Percentiles rank a stretch among this genome's conserved stretches.
phyloP scores from a whole-genome alignment of 2,329 filamentous ascomycete species.

The Botryotinia globosa region DNA sequence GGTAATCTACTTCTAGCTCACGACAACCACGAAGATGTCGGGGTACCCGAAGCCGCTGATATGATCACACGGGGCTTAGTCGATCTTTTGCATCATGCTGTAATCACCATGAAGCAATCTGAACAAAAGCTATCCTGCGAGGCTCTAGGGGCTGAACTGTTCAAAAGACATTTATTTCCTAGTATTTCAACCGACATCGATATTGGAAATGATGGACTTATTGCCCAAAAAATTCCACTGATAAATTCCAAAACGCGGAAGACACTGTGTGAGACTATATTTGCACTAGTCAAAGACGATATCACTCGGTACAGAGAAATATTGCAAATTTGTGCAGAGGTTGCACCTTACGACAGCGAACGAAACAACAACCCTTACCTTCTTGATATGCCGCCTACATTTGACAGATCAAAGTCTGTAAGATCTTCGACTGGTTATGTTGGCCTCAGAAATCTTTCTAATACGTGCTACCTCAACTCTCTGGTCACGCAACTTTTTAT shows the following conservation, averaged over 20 bases:
- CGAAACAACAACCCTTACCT: constrained; percentile 49
- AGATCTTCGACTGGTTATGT: constrained; percentile 76
- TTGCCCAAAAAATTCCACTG: constrained; percentile 45
- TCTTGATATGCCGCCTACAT: constrained; percentile 58
- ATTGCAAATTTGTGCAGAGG: constrained; percentile 48
- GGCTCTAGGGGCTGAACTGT: constrained; percentile 50
- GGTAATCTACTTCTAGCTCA: constrained; percentile 42
- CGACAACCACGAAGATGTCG: constrained; percentile 43
- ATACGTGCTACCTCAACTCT: constrained; percentile 97
- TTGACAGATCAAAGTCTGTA: constrained; percentile 66
- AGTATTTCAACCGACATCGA: constrained; percentile 41
- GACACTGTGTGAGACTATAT: constrained; percentile 59
- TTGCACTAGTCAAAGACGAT: constrained; percentile 53
- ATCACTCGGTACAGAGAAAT: constrained; percentile 49
- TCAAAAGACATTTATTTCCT: constrained; percentile 67
- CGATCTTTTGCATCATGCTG: constrained; percentile 39
- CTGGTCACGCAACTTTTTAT: constrained; percentile 93
- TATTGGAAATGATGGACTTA: constrained; percentile 29
- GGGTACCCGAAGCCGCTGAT: constrained; percentile 37
- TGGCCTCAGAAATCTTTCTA: constrained; percentile 88
- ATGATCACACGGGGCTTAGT: constrained; percentile 40
- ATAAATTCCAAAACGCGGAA: constrained; percentile 56
- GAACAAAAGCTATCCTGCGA: constrained; percentile 34
- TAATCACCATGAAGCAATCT: constrained; percentile 33
- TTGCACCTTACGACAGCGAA: constrained; percentile 51